Conservation (phyloP, 2,329 filamentous ascomycete species). For the Aspergillus aculeatinus region DNA sequence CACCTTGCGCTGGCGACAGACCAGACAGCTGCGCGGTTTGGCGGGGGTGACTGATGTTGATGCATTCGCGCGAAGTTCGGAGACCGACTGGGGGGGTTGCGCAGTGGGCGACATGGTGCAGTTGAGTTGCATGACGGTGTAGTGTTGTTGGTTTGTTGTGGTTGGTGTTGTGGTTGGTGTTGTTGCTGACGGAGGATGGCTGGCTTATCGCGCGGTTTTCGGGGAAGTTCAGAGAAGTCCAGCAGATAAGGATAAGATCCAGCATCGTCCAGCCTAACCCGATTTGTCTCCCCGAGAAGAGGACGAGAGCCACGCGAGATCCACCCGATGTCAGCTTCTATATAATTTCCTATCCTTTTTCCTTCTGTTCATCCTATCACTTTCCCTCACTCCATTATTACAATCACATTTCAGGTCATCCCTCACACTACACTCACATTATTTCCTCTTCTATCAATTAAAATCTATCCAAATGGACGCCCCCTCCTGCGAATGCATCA, state of each 20-base stretch:
- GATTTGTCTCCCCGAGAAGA: background rate
- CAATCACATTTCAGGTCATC: background rate
- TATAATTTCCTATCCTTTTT: background rate
- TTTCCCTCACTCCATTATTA: background rate
- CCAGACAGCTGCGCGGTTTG: slow-evolving; percentile 50
- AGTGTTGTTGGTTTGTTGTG: background rate
- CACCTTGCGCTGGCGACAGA: slow-evolving; percentile 57
- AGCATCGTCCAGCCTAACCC: too few relatives aligned
- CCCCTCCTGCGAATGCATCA: background rate
- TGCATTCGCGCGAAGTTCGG: background rate
- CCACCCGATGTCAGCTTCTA: background rate
- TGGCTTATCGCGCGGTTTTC: background rate
- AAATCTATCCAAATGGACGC: background rate
- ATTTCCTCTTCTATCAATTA: background rate
- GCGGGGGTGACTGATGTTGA: background rate
- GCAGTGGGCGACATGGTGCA: background rate
- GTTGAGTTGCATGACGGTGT: too few relatives aligned
- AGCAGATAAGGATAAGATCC: too few relatives aligned
- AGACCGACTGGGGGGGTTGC: background rate
- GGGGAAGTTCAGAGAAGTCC: background rate
- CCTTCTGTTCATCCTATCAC: too few relatives aligned
- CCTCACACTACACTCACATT: background rate
- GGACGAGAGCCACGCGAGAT: background rate
- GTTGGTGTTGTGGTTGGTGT: background rate
- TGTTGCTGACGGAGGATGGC: too few relatives aligned